Evolutionary conservation across 257 asterid genomes (phyloP).

Genomic region (Ehretia macrophylla): DNA sequence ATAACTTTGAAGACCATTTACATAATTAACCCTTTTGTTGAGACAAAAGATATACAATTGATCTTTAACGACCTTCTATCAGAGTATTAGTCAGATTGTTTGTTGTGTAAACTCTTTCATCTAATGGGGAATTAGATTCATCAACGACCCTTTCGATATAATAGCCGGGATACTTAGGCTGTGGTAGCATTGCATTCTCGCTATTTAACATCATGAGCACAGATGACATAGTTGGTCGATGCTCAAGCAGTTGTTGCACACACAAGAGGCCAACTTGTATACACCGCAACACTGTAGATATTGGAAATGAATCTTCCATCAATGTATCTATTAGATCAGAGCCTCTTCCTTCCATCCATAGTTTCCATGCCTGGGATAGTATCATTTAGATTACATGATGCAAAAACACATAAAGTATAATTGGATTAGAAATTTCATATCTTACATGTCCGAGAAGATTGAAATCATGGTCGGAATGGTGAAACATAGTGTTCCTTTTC

Average conservation of each 20-base stretch:
- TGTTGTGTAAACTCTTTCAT: neutral
- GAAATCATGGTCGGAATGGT: constrained; percentile 12
- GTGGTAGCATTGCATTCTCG: constrained; percentile 24
- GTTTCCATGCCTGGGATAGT: constrained; percentile 28
- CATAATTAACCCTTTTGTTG: too few relatives aligned
- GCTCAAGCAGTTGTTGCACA: constrained; percentile 33
- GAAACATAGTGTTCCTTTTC: constrained; percentile 26
- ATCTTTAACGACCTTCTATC: constrained; percentile 6
- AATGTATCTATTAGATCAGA: constrained; percentile 19
- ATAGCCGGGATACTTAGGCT: constrained; percentile 45
- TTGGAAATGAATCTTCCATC: constrained; percentile 9
- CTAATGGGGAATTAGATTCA: constrained; percentile 2
- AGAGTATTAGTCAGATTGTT: neutral
- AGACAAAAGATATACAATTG: too few relatives aligned
- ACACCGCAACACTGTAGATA: constrained; percentile 19
- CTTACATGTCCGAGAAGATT: constrained; percentile 40
- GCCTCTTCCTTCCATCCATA: constrained; percentile 36
- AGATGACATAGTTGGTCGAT: constrained; percentile 46
- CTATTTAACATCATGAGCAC: constrained; percentile 35
- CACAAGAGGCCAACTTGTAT: constrained; percentile 40
- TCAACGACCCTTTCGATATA: constrained; percentile 17
- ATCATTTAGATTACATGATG: neutral
- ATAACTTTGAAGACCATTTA: too few relatives aligned
- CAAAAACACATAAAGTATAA: neutral
- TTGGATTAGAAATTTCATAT: neutral